Conservation (phyloP, 2,329 filamentous ascomycete genomes). For the Penicillium crustosum region DNA sequence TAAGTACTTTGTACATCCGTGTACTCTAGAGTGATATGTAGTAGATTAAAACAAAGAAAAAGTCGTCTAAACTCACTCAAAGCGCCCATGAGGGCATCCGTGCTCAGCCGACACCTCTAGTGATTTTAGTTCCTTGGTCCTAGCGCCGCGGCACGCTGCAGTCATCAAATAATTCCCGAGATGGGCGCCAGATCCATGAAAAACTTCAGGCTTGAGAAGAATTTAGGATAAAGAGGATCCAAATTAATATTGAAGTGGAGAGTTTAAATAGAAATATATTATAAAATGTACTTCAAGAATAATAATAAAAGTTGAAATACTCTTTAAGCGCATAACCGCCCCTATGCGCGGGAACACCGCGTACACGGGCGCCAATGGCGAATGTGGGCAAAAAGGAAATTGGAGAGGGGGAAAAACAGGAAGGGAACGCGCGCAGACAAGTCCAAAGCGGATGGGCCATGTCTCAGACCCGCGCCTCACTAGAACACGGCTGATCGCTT, state of each 20-base stretch:
- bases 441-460: conserved; percentile 7
- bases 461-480: conserved; percentile 32
- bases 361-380: conserved; percentile 10
- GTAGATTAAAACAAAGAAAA: neutral
- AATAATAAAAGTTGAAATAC: neutral
- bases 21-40: no score
- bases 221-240: neutral
- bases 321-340: conserved; percentile 12
- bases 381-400: conserved; percentile 4
- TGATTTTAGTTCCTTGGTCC: conserved; percentile 9
- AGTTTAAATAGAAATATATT: neutral
- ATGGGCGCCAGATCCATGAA: conserved; percentile 6
- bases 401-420: neutral
- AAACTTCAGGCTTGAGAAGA: neutral
- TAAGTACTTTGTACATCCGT: no score
- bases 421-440: conserved; percentile 6
- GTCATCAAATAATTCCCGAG: conserved; percentile 15
- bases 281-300: neutral
- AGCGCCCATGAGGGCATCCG: conserved; percentile 7
- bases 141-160: conserved; percentile 15
- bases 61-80: conserved; percentile 7
- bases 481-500: conserved; percentile 18
- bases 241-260: neutral
- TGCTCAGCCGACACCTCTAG: conserved; percentile 8
- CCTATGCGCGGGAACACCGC: conserved; percentile 4